Percentiles rank a stretch among this genome's conserved stretches.
These are phyloP conservation scores for Pseudogymnoascus pannorum DNA, from an alignment of 2,329 filamentous ascomycete genomes.

Conservation along the genomic window DNA sequence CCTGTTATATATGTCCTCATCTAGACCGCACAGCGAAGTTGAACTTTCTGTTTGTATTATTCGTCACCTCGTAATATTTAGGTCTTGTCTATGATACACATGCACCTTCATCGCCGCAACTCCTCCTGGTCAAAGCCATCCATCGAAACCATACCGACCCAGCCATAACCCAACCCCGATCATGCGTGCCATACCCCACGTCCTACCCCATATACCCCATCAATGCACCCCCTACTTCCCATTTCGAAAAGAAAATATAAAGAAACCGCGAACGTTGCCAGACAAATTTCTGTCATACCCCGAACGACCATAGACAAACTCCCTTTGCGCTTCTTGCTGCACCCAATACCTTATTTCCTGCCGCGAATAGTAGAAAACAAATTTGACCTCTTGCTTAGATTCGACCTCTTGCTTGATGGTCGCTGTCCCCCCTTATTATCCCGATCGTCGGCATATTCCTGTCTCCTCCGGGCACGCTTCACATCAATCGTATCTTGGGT, in stretches of 20 bases:
- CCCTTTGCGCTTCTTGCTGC: background rate
- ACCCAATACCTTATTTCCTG: background rate
- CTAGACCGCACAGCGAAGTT: background rate
- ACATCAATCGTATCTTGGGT: conserved; percentile 77
- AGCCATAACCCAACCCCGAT: background rate
- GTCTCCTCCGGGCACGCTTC: conserved; percentile 60
- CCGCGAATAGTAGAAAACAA: background rate
- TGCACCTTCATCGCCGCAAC: background rate
- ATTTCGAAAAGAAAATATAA: background rate
- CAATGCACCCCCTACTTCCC: background rate
- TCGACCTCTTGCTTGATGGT: conserved; percentile 2
- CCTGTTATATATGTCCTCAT: background rate
- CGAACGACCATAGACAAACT: background rate
- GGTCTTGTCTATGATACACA: conserved; percentile 13
- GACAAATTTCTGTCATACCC: background rate
- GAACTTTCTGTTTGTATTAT: background rate
- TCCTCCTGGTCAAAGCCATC: background rate
- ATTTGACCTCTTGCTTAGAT: background rate
- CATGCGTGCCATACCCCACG: background rate
- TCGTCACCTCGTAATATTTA: conserved; percentile 8
- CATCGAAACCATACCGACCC: background rate
- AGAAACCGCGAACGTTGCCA: background rate
- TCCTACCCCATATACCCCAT: background rate
- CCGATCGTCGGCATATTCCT: conserved; percentile 31
- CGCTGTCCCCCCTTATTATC: conserved; percentile 16